Evolutionary conservation across 2,329 filamentous ascomycete species (phyloP).

Genomic region (Phyllosticta ampelicida): DNA sequence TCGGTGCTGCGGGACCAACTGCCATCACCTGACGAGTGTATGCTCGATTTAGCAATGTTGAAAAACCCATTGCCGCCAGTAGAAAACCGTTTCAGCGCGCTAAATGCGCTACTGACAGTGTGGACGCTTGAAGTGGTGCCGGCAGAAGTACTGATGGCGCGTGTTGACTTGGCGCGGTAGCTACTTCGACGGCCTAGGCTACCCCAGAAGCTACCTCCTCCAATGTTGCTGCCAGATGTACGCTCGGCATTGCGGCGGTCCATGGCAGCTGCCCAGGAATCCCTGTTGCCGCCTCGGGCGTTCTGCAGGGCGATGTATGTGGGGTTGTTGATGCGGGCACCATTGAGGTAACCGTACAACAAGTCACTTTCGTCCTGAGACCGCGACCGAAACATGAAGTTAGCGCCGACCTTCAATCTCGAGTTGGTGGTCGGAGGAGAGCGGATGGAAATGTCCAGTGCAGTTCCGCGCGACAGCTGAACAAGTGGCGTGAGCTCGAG

Average conservation of each 20-base stretch:
- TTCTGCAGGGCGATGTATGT: constrained; percentile 73
- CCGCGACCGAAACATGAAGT: constrained; percentile 83
- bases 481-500: constrained; percentile 87
- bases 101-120: constrained; percentile 69
- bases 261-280: constrained; percentile 40
- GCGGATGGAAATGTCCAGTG: constrained; percentile 85
- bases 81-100: constrained; percentile 63
- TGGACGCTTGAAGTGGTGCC: constrained; percentile 66
- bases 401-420: constrained; percentile 55
- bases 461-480: constrained; percentile 79
- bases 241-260: constrained; percentile 40
- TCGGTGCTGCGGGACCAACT: constrained; percentile 19
- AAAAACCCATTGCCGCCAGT: constrained; percentile 43
- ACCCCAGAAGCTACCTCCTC: constrained; percentile 39
- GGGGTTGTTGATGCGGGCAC: constrained; percentile 81
- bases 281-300: constrained; percentile 48
- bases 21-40: constrained; percentile 31
- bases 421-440: constrained; percentile 70
- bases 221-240: constrained; percentile 29
- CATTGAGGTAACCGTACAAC: constrained; percentile 79
- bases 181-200: constrained; percentile 43
- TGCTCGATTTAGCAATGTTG: constrained; percentile 44
- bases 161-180: constrained; percentile 42
- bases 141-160: constrained; percentile 46
- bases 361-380: constrained; percentile 66